These are phyloP conservation scores for Luvunga scandens DNA, from an alignment of 345 rosid genomes.

Conservation along the genomic window DNA sequence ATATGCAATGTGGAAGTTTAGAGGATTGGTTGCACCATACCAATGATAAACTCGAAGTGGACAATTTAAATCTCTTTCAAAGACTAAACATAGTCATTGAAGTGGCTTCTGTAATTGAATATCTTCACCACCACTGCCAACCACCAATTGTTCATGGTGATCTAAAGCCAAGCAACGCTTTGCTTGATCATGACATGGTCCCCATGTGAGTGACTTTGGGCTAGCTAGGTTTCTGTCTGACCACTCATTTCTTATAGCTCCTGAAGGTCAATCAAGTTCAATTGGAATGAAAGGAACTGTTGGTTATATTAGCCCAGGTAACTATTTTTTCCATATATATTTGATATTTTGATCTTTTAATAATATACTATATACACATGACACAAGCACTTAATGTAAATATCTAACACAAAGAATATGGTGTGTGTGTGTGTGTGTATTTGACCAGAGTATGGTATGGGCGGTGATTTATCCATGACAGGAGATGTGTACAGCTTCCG, in stretches of 20 bases:
- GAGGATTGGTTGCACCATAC: too few species aligned
- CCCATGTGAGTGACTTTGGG: neutral
- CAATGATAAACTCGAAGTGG: too few species aligned
- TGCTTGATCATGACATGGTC: neutral
- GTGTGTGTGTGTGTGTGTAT: too few species aligned
- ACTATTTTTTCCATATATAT: too few species aligned
- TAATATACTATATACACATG: too few species aligned
- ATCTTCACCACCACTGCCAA: neutral
- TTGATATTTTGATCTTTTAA: neutral
- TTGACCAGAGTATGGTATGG: too few species aligned
- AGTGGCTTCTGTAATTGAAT: neutral
- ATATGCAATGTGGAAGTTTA: too few species aligned
- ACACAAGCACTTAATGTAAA: too few species aligned
- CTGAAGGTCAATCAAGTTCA: neutral
- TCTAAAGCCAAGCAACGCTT: neutral
- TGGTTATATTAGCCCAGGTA: neutral
- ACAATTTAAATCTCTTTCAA: neutral
- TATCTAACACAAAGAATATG: neutral
- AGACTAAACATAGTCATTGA: neutral
- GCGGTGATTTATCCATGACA: too few species aligned
- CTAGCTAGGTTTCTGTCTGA: neutral
- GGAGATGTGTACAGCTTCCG: too few species aligned
- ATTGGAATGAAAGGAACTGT: neutral
- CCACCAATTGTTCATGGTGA: neutral
- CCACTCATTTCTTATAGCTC: fast-evolving